Percentiles rank a stretch among this genome's conserved stretches.
Evolutionary conservation across 140 eudicot genomes (phyloP).

Genomic region (Anethum foeniculum): DNA sequence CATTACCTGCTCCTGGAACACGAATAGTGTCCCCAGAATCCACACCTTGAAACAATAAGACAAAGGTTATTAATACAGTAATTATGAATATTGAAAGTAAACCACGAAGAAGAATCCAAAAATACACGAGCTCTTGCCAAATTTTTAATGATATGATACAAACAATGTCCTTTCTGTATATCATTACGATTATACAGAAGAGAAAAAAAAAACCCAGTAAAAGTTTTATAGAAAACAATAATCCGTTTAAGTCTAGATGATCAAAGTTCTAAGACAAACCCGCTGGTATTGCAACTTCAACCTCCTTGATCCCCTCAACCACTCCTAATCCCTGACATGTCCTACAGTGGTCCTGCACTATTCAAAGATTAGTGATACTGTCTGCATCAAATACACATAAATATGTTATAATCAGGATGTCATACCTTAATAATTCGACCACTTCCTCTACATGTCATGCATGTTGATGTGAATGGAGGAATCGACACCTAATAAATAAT

Average conservation of each 20-base stretch:
- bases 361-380: neutral
- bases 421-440: constrained; percentile 67
- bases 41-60: constrained; percentile 42
- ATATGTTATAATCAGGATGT: constrained; percentile 13
- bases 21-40: constrained; percentile 88
- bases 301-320: constrained; percentile 68
- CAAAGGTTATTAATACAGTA: constrained; percentile 5
- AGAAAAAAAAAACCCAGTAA: neutral
- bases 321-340: constrained; percentile 73
- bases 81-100: neutral
- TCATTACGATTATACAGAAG: neutral
- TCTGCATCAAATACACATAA: neutral
- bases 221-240: neutral
- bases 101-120: neutral
- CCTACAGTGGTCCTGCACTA: constrained; percentile 59
- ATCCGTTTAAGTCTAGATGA: constrained; percentile 13
- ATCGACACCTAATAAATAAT: constrained; percentile 50
- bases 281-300: constrained; percentile 71
- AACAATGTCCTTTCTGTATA: neutral
- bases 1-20: constrained; percentile 81
- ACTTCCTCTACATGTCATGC: constrained; percentile 72
- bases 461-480: constrained; percentile 77
- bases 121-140: constrained; percentile 4
- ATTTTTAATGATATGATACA: neutral
- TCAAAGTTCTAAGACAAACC: constrained; percentile 38